phyloP scores from a whole-genome alignment of 108 stramenopile genomes.

The Cyclostephanos tholiformis region DNA sequence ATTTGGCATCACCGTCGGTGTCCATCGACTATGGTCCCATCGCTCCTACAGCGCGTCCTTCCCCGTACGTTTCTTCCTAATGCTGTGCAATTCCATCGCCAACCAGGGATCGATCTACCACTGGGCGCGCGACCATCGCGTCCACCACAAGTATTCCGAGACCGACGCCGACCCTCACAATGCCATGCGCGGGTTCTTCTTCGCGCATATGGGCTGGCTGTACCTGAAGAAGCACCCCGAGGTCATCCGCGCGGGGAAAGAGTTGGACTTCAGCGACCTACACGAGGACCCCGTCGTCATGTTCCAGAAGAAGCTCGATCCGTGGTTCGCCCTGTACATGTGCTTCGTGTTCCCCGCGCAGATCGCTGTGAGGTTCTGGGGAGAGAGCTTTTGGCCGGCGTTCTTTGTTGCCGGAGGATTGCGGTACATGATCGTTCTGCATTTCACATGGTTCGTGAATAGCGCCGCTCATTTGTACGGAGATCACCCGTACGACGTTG shows the following conservation, averaged over 20 bases:
- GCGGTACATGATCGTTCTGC: conserved; percentile 93
- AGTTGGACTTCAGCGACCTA: conserved; percentile 93
- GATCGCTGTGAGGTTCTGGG: conserved; percentile 89
- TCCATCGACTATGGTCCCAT: conserved; percentile 97
- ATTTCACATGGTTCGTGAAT: conserved; percentile 99
- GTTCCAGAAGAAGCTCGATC: conserved; percentile 93
- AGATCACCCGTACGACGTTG: conserved; percentile 97
- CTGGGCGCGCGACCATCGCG: conserved; percentile 97
- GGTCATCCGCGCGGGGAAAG: conserved; percentile 92
- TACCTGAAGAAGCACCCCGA: conserved; percentile 97
- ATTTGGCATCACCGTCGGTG: conserved; percentile 98
- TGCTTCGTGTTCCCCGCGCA: conserved; percentile 98
- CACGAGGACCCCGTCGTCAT: conserved; percentile 91
- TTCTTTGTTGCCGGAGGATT: conserved; percentile 97
- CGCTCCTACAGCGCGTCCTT: conserved; percentile 93
- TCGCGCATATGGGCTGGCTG: conserved; percentile 99
- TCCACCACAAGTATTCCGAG: conserved; percentile 99
- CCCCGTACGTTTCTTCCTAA: conserved; percentile 82
- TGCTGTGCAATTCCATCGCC: conserved; percentile 98
- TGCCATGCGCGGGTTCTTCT: conserved; percentile 99
- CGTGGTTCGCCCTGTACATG: conserved; percentile 98
- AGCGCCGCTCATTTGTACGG: conserved; percentile 98
- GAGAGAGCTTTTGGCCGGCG: conserved; percentile 95
- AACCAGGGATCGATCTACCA: conserved; percentile 99
- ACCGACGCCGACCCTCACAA: conserved; percentile 99